A percentile compares a stretch with the other conserved stretches of the same genome.
phyloP scores from a whole-genome alignment of 805 yeast genomes.

The Teunomyces atbi region DNA sequence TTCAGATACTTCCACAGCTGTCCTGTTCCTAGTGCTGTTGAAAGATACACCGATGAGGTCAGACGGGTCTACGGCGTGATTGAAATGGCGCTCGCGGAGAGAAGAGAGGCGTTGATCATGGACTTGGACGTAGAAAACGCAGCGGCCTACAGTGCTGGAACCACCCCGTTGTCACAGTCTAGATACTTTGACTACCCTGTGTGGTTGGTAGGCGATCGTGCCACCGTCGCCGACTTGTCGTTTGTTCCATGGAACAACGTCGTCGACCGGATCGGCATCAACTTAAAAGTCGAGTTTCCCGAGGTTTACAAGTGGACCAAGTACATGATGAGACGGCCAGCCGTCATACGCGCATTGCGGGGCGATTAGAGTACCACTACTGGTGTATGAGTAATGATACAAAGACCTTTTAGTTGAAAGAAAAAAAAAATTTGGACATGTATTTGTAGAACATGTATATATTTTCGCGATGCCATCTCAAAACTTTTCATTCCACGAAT shows the following conservation, averaged over 20 bases:
- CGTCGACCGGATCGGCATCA: conserved; percentile 88
- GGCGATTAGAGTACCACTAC: conserved; percentile 45
- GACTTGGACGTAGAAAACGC: conserved; percentile 86
- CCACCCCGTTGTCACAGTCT: conserved; percentile 81
- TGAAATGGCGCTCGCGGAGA: conserved; percentile 92
- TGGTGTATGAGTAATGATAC: conserved; percentile 1
- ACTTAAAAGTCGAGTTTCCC: conserved; percentile 82
- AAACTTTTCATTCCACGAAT: background rate
- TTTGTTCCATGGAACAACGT: conserved; percentile 98
- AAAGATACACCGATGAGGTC: conserved; percentile 88
- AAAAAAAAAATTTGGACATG: too few species aligned
- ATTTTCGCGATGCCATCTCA: conserved; percentile 1
- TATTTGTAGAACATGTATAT: too few species aligned
- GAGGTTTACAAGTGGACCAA: conserved; percentile 96
- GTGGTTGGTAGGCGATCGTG: conserved; percentile 86
- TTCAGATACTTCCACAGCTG: conserved; percentile 87
- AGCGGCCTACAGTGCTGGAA: conserved; percentile 82
- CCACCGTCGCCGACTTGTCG: conserved; percentile 82
- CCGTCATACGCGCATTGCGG: conserved; percentile 81
- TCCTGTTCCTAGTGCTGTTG: conserved; percentile 84
- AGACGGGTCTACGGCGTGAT: conserved; percentile 90
- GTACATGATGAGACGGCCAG: conserved; percentile 93
- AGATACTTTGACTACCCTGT: conserved; percentile 90
- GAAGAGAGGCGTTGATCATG: conserved; percentile 86
- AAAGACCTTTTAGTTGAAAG: too few species aligned